Base-by-base conservation (phyloP, 345 rosid species). In the Pugionium cornutum region DNA sequence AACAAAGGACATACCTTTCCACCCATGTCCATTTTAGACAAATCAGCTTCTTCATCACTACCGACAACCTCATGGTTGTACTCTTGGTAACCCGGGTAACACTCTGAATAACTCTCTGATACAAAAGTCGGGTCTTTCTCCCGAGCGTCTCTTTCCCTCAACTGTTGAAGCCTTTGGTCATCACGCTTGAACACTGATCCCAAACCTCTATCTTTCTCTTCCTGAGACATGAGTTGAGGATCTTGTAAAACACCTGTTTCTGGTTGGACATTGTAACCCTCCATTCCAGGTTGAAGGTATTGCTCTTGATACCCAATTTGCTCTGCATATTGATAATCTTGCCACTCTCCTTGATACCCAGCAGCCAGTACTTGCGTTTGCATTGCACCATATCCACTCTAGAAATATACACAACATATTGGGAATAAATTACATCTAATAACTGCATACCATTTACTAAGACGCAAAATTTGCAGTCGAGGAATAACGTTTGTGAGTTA, bases 151-250 rank as follows among this genome's bases (percentile, higher is more conserved):
- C 76, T 88, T 75, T 89, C 98, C 69, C 92, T 79, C 82, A 86
- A 59, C 67, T 94, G 99, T 74, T 78, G 99, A 78, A 94, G 95
- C 83, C 99, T 81, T 76, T 86, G 82, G 79, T 92, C 97, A 64
- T 92, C 98, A 53, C 97, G 86, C 86, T 94, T 94, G 78, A 94
- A 94, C 44, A 94, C 99, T 11, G 99, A 94, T 35, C 99, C 99
- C 57, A 94, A 78, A 66, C 99, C 99, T 44, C 97, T 81, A 72
- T 90, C 99, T 82, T 94, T 94, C 83, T 89, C 96, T 78, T 94
- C 99, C 75, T 94, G 97, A 53, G 96, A 86, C 99, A 94, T 94
- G 62, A 85, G 79, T 43, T 73, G 84, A 46, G 99, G 97, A 82
- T 94, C 99, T 65, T 72, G 89, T 44, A 54, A 73, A 30, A 76